A percentile compares a stretch with the other conserved stretches of the same genome.
Conservation (phyloP, 768 basidiomycete genomes). For the Rhodosporidiobolus odoratus region DNA sequence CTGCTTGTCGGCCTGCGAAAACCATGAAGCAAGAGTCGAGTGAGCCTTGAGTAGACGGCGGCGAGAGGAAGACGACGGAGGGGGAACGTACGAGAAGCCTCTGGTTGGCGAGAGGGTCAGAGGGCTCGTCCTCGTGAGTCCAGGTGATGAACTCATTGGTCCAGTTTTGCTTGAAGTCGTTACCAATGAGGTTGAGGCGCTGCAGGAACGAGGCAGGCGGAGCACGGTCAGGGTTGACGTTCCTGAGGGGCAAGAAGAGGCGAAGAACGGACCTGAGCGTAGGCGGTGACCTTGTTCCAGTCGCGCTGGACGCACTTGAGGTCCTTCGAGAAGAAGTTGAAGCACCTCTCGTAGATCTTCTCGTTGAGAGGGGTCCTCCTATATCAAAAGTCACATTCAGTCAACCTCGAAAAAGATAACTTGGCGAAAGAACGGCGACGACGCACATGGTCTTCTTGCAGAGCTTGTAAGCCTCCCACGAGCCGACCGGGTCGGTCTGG, state of each 20-base stretch:
- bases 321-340: conserved; percentile 38
- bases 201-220: too few relatives aligned
- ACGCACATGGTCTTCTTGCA: conserved; percentile 36
- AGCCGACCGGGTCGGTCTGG: conserved; percentile 28
- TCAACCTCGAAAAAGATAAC: background rate
- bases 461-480: conserved; percentile 35
- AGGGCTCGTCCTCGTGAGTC: conserved; percentile 18
- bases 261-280: too few relatives aligned
- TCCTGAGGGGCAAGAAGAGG: too few relatives aligned
- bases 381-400: background rate
- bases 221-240: too few relatives aligned
- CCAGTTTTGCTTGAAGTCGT: conserved; percentile 38
- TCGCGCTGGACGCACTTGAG: conserved; percentile 21
- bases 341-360: conserved; percentile 39
- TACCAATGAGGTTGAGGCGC: conserved; percentile 33
- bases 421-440: conserved; percentile 6
- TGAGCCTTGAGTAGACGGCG: too few relatives aligned
- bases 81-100: conserved; percentile 8
- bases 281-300: conserved; percentile 7
- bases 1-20: conserved; percentile 17
- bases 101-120: conserved; percentile 30
- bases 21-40: too few relatives aligned
- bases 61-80: too few relatives aligned
- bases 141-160: conserved; percentile 39
- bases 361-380: conserved; percentile 26